phyloP scores from a whole-genome alignment of 495 filamentous ascomycete species.

The Schizothecium vesticola region DNA sequence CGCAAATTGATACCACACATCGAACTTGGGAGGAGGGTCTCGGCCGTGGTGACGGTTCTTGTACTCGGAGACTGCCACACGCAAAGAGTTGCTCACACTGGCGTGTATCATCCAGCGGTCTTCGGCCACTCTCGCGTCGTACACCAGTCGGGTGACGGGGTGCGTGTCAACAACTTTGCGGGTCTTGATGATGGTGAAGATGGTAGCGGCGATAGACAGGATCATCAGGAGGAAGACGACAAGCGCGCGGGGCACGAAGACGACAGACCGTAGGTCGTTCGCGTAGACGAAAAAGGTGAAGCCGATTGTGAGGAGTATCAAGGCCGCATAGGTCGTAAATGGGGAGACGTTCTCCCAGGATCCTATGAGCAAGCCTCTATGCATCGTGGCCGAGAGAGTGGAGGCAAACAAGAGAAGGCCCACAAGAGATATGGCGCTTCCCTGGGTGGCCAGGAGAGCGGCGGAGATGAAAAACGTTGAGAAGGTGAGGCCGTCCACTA shows the following conservation, averaged over 20 bases:
- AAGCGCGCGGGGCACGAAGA: slow-evolving; percentile 36
- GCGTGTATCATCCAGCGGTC: slow-evolving; percentile 41
- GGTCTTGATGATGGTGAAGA: slow-evolving; percentile 24
- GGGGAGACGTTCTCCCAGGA: slow-evolving; percentile 36
- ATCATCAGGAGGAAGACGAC: slow-evolving; percentile 30
- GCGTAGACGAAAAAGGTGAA: slow-evolving; percentile 37
- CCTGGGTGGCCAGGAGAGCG: slow-evolving; percentile 35
- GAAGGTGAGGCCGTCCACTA: slow-evolving; percentile 36
- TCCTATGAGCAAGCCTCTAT: slow-evolving; percentile 26
- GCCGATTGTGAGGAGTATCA: slow-evolving; percentile 33
- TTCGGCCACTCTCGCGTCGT: slow-evolving; percentile 43
- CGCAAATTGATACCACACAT: slow-evolving; percentile 72
- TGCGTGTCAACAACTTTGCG: slow-evolving; percentile 26
- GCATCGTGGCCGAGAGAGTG: slow-evolving; percentile 26
- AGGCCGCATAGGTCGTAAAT: slow-evolving; percentile 20
- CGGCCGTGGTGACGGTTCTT: slow-evolving; percentile 49
- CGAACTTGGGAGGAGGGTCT: slow-evolving; percentile 58
- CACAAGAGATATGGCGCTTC: slow-evolving; percentile 31
- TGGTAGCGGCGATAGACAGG: slow-evolving; percentile 27
- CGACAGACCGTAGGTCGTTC: slow-evolving; percentile 34
- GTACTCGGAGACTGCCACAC: slow-evolving; percentile 54
- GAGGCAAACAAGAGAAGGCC: slow-evolving; percentile 35
- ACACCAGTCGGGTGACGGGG: slow-evolving; percentile 49
- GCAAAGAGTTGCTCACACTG: slow-evolving; percentile 45
- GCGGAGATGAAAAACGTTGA: slow-evolving; percentile 35